Conservation (phyloP, 2,329 filamentous ascomycete genomes). For the Pyrenochaeta sp. region DNA sequence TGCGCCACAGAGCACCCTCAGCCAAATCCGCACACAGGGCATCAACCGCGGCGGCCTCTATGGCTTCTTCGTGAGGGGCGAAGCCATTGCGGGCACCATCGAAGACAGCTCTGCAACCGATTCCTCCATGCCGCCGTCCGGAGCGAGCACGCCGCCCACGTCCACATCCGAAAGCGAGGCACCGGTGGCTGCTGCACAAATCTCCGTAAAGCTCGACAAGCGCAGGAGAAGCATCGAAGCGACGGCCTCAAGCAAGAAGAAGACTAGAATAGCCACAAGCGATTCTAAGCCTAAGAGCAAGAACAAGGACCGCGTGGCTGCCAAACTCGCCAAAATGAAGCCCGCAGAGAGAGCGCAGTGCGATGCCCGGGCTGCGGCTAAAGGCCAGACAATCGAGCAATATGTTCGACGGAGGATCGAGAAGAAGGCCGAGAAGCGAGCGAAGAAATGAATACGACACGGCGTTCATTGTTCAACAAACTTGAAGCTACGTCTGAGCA, state of each 20-base stretch:
- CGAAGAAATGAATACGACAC: slow-evolving; percentile 5
- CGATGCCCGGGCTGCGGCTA: slow-evolving; percentile 43
- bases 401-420: slow-evolving; percentile 45
- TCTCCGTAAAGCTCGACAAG: slow-evolving; percentile 30
- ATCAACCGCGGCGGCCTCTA: slow-evolving; percentile 70
- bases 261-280: slow-evolving; percentile 1
- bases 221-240: slow-evolving; percentile 31
- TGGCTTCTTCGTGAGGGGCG: slow-evolving; percentile 83
- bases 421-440: slow-evolving; percentile 38
- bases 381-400: slow-evolving; percentile 47
- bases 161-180: slow-evolving; percentile 33
- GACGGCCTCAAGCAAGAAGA: slow-evolving; percentile 5
- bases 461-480: too few species aligned
- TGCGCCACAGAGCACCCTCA: slow-evolving; percentile 63
- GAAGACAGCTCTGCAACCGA: slow-evolving; percentile 33
- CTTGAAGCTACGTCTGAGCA: too few species aligned
- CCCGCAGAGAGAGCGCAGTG: slow-evolving; percentile 39
- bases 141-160: slow-evolving; percentile 37
- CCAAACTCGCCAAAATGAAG: slow-evolving; percentile 38
- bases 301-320: slow-evolving; percentile 17
- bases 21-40: slow-evolving; percentile 56
- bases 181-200: slow-evolving; percentile 10
- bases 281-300: slow-evolving; percentile 5
- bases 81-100: slow-evolving; percentile 76
- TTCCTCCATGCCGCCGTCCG: slow-evolving; percentile 21